phyloP scores from a whole-genome alignment of 768 basidiomycete species.

The Chalciporus sphaerocephalus region DNA sequence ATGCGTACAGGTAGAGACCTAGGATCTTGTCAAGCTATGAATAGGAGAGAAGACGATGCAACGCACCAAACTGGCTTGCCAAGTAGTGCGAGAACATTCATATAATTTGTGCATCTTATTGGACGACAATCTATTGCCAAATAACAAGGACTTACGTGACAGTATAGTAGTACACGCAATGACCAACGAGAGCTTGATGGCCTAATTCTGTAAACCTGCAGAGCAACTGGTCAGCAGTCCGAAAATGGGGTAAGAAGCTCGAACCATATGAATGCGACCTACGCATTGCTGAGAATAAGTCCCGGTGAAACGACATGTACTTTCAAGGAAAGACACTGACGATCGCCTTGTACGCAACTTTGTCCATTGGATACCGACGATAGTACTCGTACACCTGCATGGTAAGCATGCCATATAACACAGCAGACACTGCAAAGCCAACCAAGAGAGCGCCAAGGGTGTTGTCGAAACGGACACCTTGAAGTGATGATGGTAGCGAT shows the following conservation, averaged over 20 bases:
- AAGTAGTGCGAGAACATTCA: conserved; percentile 33
- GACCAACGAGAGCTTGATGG: conserved; percentile 50
- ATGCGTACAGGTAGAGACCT: conserved; percentile 49
- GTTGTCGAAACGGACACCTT: conserved; percentile 30
- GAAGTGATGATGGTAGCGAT: not conserved
- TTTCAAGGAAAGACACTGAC: conserved; percentile 36
- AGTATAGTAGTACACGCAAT: conserved; percentile 51
- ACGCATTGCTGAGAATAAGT: not conserved
- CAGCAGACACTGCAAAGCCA: conserved; percentile 50
- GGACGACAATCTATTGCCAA: not conserved
- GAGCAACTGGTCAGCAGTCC: not conserved
- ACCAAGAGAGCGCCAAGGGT: conserved; percentile 61
- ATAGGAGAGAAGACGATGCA: not conserved
- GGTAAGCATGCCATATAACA: conserved; percentile 49
- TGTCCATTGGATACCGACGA: conserved; percentile 51
- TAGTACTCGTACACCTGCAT: conserved; percentile 56
- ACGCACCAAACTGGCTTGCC: conserved; percentile 45
- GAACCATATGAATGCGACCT: conserved; percentile 36
- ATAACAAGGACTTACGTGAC: conserved; percentile 40
- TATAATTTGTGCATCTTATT: conserved; percentile 36
- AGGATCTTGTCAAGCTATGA: conserved; percentile 17
- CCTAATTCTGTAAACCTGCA: conserved; percentile 43
- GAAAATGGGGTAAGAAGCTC: not conserved
- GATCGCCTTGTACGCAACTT: conserved; percentile 43
- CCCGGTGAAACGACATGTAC: not conserved